These are phyloP conservation scores for Auricularia heimuer DNA, from an alignment of 768 basidiomycete species.

Conservation along the genomic window DNA sequence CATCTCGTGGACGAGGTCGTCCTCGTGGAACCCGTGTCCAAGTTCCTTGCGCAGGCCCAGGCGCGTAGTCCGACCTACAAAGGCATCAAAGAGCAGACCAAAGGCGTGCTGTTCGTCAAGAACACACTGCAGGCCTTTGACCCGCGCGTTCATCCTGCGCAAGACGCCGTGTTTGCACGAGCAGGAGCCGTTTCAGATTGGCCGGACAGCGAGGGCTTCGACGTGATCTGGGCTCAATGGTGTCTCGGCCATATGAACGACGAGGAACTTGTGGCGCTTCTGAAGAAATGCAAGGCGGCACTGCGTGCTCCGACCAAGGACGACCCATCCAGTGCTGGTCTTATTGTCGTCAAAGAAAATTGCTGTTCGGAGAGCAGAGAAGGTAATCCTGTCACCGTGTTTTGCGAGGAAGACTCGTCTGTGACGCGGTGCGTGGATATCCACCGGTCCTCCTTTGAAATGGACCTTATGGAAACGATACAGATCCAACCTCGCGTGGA, in stretches of 20 bases:
- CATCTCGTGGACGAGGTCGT: slow-evolving; percentile 81
- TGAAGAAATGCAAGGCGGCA: slow-evolving; percentile 51
- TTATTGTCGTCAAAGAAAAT: slow-evolving; percentile 92
- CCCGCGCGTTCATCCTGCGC: slow-evolving; percentile 37
- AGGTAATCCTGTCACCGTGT: slow-evolving; percentile 42
- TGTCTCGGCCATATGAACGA: slow-evolving; percentile 83
- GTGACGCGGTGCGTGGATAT: slow-evolving; percentile 57
- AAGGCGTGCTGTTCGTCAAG: slow-evolving; percentile 71
- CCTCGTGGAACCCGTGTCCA: slow-evolving; percentile 76
- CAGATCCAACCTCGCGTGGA: slow-evolving; percentile 82
- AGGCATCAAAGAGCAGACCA: slow-evolving; percentile 51
- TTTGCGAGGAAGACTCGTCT: slow-evolving; percentile 84
- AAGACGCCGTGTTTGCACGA: slow-evolving; percentile 44
- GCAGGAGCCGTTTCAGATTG: slow-evolving; percentile 29
- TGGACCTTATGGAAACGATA: background rate
- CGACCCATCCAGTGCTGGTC: slow-evolving; percentile 21
- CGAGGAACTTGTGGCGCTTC: slow-evolving; percentile 65
- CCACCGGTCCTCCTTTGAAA: slow-evolving; percentile 5
- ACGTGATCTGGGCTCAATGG: slow-evolving; percentile 97
- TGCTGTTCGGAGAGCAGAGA: slow-evolving; percentile 41
- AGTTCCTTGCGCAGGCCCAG: slow-evolving; percentile 69
- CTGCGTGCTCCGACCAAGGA: slow-evolving; percentile 34
- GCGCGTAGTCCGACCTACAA: slow-evolving; percentile 43
- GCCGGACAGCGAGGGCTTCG: slow-evolving; percentile 52
- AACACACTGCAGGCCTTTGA: slow-evolving; percentile 76